Conservation (phyloP, 2,329 filamentous ascomycete genomes). For the Raffaelea deltoideospora region DNA sequence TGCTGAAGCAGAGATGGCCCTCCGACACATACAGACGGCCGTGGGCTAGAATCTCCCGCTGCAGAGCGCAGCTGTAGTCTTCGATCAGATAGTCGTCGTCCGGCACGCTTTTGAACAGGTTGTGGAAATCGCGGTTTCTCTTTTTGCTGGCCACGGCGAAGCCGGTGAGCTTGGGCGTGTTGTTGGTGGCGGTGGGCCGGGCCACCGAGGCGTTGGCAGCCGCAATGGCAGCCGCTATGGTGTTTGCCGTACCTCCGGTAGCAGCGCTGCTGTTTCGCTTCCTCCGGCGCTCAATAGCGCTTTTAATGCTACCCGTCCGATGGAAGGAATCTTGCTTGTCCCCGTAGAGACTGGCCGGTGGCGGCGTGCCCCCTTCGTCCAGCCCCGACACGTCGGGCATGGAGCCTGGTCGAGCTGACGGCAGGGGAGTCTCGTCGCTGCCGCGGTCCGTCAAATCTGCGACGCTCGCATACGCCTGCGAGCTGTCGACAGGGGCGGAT, state of each 20-base stretch:
- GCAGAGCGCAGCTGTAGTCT: conserved; percentile 92
- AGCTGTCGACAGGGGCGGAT: conserved; percentile 37
- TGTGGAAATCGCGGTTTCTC: conserved; percentile 89
- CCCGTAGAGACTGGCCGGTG: conserved; percentile 48
- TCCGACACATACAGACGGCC: conserved; percentile 93
- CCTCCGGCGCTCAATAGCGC: conserved; percentile 42
- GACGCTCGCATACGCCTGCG: background rate
- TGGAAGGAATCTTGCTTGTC: conserved; percentile 38
- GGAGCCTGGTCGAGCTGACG: conserved; percentile 27
- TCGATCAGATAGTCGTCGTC: conserved; percentile 97
- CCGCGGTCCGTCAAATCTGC: conserved; percentile 2
- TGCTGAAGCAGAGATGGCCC: conserved; percentile 94
- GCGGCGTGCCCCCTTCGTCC: conserved; percentile 45
- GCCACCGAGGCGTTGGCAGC: conserved; percentile 57
- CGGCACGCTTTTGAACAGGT: conserved; percentile 86
- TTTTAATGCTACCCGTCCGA: conserved; percentile 52
- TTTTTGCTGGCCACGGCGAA: conserved; percentile 96
- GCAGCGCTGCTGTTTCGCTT: conserved; percentile 73
- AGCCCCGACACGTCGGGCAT: conserved; percentile 28
- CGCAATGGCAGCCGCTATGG: conserved; percentile 57
- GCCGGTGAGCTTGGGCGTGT: conserved; percentile 67
- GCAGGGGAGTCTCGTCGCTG: conserved; percentile 3
- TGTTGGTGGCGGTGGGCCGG: conserved; percentile 40
- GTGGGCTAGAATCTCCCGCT: conserved; percentile 88
- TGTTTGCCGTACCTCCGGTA: conserved; percentile 39